These are phyloP conservation scores for Suillus tomentosus DNA, from an alignment of 768 basidiomycete genomes.

Conservation along the genomic window DNA sequence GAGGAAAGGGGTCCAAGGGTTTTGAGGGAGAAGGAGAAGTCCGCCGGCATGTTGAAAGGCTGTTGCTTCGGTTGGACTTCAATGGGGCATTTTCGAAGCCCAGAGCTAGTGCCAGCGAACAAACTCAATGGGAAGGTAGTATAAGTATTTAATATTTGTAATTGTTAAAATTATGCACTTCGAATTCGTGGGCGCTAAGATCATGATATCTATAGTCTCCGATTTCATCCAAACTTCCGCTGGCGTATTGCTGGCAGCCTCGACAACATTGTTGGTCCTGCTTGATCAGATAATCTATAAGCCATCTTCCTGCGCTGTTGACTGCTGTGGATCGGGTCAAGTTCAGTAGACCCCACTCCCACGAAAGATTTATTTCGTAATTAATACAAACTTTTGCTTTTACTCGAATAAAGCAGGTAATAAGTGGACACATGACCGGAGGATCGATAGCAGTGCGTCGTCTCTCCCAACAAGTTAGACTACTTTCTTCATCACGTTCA, in stretches of 20 bases:
- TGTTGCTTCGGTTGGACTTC: constrained; percentile 83
- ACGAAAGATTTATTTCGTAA: constrained; percentile 1
- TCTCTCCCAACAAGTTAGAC: constrained; percentile 64
- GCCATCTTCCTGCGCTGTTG: too few relatives aligned
- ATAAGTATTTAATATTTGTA: constrained; percentile 3
- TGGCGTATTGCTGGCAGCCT: neutral
- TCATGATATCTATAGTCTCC: neutral
- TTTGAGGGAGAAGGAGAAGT: constrained; percentile 67
- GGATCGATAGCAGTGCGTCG: constrained; percentile 33
- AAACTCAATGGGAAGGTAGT: neutral
- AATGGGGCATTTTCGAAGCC: constrained; percentile 73
- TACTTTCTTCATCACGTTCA: constrained; percentile 43
- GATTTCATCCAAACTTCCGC: neutral
- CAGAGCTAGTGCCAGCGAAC: constrained; percentile 19
- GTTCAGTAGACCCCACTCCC: neutral
- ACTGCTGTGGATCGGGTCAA: too few relatives aligned
- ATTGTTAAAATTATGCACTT: neutral
- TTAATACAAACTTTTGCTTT: constrained; percentile 1
- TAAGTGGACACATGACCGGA: constrained; percentile 29
- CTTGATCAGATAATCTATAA: too few relatives aligned
- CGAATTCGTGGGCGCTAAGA: neutral
- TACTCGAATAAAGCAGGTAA: neutral
- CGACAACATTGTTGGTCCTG: too few relatives aligned
- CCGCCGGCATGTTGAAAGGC: constrained; percentile 77
- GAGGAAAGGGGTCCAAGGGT: constrained; percentile 51